Evolutionary conservation across 2,329 filamentous ascomycete species (phyloP).

Genomic region (Xylariaceae sp.): DNA sequence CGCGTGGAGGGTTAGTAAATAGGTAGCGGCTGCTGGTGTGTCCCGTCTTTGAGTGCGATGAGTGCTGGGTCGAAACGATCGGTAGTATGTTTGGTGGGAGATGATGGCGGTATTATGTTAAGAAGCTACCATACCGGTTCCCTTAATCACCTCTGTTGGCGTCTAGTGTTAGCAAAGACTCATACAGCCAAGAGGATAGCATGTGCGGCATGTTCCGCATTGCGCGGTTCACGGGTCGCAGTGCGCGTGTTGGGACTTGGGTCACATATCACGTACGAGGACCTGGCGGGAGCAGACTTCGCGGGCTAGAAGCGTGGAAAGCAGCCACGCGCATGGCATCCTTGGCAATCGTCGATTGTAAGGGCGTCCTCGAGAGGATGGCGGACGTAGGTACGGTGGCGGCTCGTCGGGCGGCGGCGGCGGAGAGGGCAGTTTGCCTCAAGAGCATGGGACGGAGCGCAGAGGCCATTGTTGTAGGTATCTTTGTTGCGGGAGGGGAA

Average conservation of each 20-base stretch:
- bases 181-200: neutral
- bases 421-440: constrained; percentile 47
- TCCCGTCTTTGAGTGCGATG: neutral
- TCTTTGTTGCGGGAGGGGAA: neutral
- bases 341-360: constrained; percentile 31
- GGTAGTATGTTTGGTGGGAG: neutral
- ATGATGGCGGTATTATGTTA: neutral
- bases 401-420: constrained; percentile 38
- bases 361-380: constrained; percentile 32
- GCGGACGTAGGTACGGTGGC: constrained; percentile 29
- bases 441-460: constrained; percentile 52
- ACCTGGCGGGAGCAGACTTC: constrained; percentile 73
- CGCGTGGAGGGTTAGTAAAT: constrained; percentile 2
- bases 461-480: constrained; percentile 48
- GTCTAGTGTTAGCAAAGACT: constrained; percentile 42
- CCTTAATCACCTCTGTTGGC: constrained; percentile 64
- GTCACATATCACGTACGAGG: constrained; percentile 62
- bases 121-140: constrained; percentile 57
- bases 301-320: constrained; percentile 79
- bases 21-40: neutral
- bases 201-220: constrained; percentile 5
- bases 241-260: neutral
- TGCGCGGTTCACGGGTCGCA: neutral
- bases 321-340: constrained; percentile 59
- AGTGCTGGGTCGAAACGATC: neutral